Conservation (phyloP, 1,139 yeast genomes). For the Blastobotrys capitulatus region DNA sequence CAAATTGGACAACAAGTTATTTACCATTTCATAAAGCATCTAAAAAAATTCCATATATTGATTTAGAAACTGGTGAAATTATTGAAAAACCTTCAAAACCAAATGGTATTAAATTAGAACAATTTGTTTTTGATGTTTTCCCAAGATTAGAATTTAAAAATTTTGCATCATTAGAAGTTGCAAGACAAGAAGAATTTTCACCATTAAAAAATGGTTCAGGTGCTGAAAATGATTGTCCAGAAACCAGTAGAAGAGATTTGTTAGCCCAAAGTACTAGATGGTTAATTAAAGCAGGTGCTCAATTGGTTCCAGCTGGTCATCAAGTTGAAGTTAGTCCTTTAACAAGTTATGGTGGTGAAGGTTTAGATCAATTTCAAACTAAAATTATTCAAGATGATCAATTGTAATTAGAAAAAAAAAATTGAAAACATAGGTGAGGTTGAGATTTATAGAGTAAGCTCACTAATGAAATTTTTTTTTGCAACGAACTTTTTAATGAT, state of each 20-base stretch:
- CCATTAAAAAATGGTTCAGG: slow-evolving; percentile 93
- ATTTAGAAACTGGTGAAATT: slow-evolving; percentile 42
- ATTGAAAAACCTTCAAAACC: slow-evolving; percentile 57
- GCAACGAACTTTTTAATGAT: background rate
- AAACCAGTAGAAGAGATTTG: slow-evolving; percentile 65
- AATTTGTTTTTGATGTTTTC: slow-evolving; percentile 94
- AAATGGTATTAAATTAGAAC: slow-evolving; percentile 93
- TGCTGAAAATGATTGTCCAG: slow-evolving; percentile 75
- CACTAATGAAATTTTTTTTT: no score
- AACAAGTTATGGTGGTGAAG: slow-evolving; percentile 83
- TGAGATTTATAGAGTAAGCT: no score
- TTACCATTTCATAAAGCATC: slow-evolving; percentile 92
- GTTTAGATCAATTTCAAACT: slow-evolving; percentile 56
- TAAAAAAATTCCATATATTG: slow-evolving; percentile 73
- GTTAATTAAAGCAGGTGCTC: slow-evolving; percentile 66
- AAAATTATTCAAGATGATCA: slow-evolving; percentile 34
- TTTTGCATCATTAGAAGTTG: slow-evolving; percentile 92
- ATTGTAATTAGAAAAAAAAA: no score
- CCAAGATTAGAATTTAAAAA: slow-evolving; percentile 65
- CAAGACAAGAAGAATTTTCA: slow-evolving; percentile 77
- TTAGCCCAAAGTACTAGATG: slow-evolving; percentile 71
- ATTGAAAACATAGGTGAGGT: no score
- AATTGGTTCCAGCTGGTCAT: slow-evolving; percentile 34
- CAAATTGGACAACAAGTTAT: slow-evolving; percentile 61
- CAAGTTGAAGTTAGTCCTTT: slow-evolving; percentile 74